Evolutionary conservation across 139 green algal species (phyloP).

Genomic region (Chlamydomonas eustigma): DNA sequence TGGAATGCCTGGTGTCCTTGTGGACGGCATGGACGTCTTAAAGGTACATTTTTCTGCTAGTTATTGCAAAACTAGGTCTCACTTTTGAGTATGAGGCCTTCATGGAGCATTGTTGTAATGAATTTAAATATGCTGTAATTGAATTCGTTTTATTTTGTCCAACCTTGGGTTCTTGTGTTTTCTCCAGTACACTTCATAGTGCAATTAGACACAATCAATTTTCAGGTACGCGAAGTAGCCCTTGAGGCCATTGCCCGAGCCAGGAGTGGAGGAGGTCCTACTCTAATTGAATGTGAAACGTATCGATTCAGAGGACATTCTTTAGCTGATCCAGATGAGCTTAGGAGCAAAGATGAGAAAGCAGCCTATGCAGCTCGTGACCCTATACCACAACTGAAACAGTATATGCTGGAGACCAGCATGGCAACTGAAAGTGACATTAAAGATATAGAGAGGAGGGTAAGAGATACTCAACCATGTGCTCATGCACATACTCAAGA

Average conservation of each 20-base stretch:
- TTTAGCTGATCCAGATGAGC: conserved; percentile 96
- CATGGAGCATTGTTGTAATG: no score
- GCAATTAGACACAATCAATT: no score
- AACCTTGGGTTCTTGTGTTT: no score
- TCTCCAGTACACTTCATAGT: no score
- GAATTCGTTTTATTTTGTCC: no score
- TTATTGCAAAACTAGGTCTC: no score
- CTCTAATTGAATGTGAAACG: conserved; percentile 95
- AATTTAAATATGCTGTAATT: no score
- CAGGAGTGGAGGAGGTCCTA: conserved; percentile 87
- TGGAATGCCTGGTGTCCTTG: conserved; percentile 93
- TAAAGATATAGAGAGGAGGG: conserved; percentile 61
- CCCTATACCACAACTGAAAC: conserved; percentile 78
- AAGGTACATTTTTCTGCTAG: no score
- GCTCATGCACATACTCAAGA: no score
- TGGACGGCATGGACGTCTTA: conserved; percentile 98
- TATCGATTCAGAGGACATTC: conserved; percentile 98
- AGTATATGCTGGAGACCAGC: conserved; percentile 74
- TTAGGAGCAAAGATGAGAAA: conserved; percentile 89
- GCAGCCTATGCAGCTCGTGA: conserved; percentile 76
- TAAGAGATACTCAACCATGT: no score
- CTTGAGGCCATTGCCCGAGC: conserved; percentile 86
- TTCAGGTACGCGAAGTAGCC: conserved; percentile 79
- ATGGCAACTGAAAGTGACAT: conserved; percentile 74
- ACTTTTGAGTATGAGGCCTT: no score